These are phyloP conservation scores for Knufia petricola DNA, from an alignment of 2,329 filamentous ascomycete species.

Conservation along the genomic window DNA sequence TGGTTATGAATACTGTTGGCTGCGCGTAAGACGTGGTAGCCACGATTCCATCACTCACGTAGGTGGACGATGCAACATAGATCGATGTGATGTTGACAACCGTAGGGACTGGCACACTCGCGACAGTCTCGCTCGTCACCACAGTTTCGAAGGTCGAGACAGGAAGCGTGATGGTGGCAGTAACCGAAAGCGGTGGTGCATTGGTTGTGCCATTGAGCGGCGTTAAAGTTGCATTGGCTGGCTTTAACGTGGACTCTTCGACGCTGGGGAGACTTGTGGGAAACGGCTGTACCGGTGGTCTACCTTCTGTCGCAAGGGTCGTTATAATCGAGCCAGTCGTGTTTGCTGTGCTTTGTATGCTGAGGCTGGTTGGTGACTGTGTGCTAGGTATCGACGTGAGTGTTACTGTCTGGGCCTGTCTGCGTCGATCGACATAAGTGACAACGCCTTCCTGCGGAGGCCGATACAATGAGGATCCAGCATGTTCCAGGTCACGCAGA, in stretches of 20 bases:
- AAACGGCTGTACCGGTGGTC: conserved; percentile 21
- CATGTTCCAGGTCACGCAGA: background rate
- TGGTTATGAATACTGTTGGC: conserved; percentile 20
- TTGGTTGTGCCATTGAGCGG: conserved; percentile 18
- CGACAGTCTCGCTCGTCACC: conserved; percentile 16
- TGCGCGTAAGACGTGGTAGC: conserved; percentile 17
- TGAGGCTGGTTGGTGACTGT: conserved; percentile 14
- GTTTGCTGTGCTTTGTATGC: conserved; percentile 16
- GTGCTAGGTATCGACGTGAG: conserved; percentile 5
- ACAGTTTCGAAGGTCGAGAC: conserved; percentile 20
- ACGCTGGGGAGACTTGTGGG: conserved; percentile 19
- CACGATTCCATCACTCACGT: conserved; percentile 14
- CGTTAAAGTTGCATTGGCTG: conserved; percentile 16
- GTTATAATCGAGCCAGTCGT: conserved; percentile 21
- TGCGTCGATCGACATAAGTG: background rate
- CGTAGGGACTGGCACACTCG: conserved; percentile 17
- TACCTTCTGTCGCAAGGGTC: conserved; percentile 21
- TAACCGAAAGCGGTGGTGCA: conserved; percentile 14
- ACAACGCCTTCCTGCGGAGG: background rate
- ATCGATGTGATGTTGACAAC: conserved; percentile 16
- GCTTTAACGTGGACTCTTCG: conserved; percentile 18
- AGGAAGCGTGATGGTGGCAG: conserved; percentile 21
- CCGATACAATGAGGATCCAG: background rate
- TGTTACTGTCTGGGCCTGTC: conserved; percentile 6
- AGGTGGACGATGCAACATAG: conserved; percentile 19